Conservation (phyloP, 2,329 filamentous ascomycete species). For the Apiospora hydei region DNA sequence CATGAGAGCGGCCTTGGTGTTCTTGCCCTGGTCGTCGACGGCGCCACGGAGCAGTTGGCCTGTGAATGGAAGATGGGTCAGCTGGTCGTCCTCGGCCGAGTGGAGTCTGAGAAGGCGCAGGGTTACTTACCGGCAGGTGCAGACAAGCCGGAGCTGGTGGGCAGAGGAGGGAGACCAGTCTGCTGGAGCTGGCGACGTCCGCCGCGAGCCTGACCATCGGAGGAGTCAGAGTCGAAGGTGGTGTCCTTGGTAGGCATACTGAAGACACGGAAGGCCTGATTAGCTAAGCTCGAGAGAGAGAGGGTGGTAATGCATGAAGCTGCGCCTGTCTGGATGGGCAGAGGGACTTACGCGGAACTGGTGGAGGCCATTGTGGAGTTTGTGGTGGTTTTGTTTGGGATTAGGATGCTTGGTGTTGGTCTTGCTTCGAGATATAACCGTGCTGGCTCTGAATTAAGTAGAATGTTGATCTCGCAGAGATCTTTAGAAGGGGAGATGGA, state of each 20-base stretch:
- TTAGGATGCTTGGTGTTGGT: constrained; percentile 8
- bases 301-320: background rate
- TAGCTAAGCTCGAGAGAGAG: constrained; percentile 23
- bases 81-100: background rate
- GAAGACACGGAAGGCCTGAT: background rate
- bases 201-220: constrained; percentile 46
- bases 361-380: constrained; percentile 25
- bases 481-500: background rate
- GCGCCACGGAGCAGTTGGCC: constrained; percentile 64
- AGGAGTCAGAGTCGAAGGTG: constrained; percentile 24
- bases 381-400: constrained; percentile 3
- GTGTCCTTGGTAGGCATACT: constrained; percentile 22
- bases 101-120: background rate
- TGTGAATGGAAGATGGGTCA: constrained; percentile 33
- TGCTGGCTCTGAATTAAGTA: constrained; percentile 15
- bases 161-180: constrained; percentile 38
- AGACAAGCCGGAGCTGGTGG: constrained; percentile 47
- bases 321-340: background rate
- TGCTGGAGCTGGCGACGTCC: constrained; percentile 40
- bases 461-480: constrained; percentile 19
- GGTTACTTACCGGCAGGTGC: constrained; percentile 43
- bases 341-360: constrained; percentile 16
- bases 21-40: constrained; percentile 62
- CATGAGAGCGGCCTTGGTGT: constrained; percentile 64
- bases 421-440: constrained; percentile 18